Conservation (phyloP, 1,284 basidiomycete species). For the Leccinum solheimii region DNA sequence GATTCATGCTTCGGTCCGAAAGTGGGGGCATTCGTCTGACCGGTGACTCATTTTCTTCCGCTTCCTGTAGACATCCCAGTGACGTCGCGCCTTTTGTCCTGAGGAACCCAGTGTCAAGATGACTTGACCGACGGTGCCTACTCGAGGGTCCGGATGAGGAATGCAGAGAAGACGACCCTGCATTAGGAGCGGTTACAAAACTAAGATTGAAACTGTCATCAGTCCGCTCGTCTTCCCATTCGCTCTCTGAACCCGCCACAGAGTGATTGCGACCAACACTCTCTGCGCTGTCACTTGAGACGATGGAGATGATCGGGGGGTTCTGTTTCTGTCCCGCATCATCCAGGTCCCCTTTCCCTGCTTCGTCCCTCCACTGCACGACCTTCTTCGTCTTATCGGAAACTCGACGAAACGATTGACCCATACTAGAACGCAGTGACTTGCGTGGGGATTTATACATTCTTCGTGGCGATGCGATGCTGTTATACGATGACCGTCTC, state of each 20-base stretch:
- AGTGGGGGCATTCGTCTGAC: conserved; percentile 44
- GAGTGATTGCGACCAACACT: conserved; percentile 38
- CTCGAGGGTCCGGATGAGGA: conserved; percentile 21
- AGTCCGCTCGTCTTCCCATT: conserved; percentile 86
- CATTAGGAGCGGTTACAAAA: conserved; percentile 42
- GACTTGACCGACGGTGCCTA: conserved; percentile 59
- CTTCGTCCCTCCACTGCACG: conserved; percentile 89
- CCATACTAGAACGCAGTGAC: conserved; percentile 64
- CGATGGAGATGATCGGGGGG: conserved; percentile 45
- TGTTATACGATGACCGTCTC: conserved; percentile 52
- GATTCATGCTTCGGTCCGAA: conserved; percentile 64
- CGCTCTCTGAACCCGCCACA: conserved; percentile 68
- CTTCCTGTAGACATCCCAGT: conserved; percentile 67
- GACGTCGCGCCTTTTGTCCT: conserved; percentile 53
- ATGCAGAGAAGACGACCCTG: conserved; percentile 17
- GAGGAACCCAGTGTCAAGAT: conserved; percentile 67
- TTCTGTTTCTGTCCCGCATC: conserved; percentile 57
- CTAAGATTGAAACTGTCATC: conserved; percentile 67
- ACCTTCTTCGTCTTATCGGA: conserved; percentile 75
- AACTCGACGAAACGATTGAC: conserved; percentile 60
- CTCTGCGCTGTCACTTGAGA: conserved; percentile 33
- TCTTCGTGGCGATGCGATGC: conserved; percentile 45
- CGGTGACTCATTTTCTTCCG: conserved; percentile 58
- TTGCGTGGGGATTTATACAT: conserved; percentile 63
- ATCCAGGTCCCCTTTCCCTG: conserved; percentile 78